These are phyloP conservation scores for Cyclocybe cylindracea DNA, from an alignment of 768 basidiomycete species.

Conservation along the genomic window DNA sequence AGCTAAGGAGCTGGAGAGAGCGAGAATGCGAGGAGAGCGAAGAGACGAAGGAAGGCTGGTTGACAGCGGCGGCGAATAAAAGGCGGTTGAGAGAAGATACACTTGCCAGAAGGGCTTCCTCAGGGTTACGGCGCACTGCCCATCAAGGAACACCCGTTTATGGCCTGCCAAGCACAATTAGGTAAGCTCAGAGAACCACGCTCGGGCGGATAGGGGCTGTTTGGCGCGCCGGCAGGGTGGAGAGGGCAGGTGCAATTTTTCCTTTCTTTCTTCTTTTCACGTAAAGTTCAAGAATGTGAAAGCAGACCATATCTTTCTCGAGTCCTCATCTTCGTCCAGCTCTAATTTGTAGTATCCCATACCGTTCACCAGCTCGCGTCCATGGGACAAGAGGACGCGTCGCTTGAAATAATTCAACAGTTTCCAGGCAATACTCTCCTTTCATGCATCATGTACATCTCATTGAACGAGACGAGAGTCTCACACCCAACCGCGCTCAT, in stretches of 20 bases:
- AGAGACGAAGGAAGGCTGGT: constrained; percentile 8
- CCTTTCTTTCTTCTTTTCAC: no score
- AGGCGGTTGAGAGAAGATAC: neutral
- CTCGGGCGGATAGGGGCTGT: no score
- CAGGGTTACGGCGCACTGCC: neutral
- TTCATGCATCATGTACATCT: no score
- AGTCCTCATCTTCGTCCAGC: constrained; percentile 8
- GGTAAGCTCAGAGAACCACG: neutral
- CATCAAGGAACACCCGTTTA: neutral
- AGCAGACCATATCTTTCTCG: neutral
- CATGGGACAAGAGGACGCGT: constrained; percentile 24
- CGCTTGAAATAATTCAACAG: constrained; percentile 19
- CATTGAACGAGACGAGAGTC: no score
- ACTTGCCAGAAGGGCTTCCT: neutral
- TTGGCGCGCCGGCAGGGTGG: neutral
- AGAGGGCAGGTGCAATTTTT: neutral
- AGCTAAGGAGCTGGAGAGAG: constrained; percentile 25
- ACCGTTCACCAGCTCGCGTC: constrained; percentile 29
- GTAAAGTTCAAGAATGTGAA: no score
- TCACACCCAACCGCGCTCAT: no score
- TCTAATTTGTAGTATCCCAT: constrained; percentile 20
- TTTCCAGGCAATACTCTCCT: neutral
- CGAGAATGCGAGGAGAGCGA: constrained; percentile 14
- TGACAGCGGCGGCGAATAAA: constrained; percentile 1
- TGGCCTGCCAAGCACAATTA: neutral